A percentile compares a stretch with the other conserved stretches of the same genome.
Evolutionary conservation across 2,329 filamentous ascomycete species (phyloP).

Genomic region (Pestalotiopsis sp.): DNA sequence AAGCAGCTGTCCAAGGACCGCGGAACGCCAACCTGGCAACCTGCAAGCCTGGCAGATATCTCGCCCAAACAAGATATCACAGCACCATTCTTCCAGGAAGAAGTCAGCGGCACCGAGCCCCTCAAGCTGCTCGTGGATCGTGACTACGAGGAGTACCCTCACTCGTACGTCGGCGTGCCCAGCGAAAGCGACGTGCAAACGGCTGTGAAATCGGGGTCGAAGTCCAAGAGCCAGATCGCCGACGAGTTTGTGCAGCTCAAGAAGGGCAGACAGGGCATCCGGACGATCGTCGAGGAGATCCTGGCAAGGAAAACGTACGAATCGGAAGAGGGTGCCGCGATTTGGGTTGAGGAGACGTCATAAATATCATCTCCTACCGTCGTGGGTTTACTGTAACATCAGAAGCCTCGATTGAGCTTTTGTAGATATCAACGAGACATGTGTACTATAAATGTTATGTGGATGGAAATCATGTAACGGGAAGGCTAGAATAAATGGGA

Average conservation of each 20-base stretch:
- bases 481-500: neutral
- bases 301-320: conserved; percentile 60
- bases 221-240: conserved; percentile 60
- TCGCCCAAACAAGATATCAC: conserved; percentile 52
- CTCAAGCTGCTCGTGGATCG: conserved; percentile 63
- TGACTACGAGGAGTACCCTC: conserved; percentile 75
- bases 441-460: conserved; percentile 3
- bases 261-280: conserved; percentile 69
- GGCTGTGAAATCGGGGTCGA: conserved; percentile 40
- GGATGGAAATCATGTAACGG: neutral
- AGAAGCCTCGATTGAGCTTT: neutral
- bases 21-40: conserved; percentile 72
- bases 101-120: conserved; percentile 40
- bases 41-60: conserved; percentile 71
- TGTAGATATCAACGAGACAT: conserved; percentile 1
- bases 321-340: conserved; percentile 41
- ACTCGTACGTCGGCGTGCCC: conserved; percentile 70
- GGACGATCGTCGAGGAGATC: conserved; percentile 69
- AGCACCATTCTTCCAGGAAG: conserved; percentile 68
- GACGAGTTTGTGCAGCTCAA: conserved; percentile 61
- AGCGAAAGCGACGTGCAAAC: conserved; percentile 62
- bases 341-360: conserved; percentile 7
- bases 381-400: neutral
- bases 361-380: neutral
- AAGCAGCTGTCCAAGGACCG: conserved; percentile 65